Percentiles rank a stretch among this genome's conserved stretches.
Evolutionary conservation across 2,329 filamentous ascomycete genomes (phyloP).

Genomic region (Apiospora aurea): DNA sequence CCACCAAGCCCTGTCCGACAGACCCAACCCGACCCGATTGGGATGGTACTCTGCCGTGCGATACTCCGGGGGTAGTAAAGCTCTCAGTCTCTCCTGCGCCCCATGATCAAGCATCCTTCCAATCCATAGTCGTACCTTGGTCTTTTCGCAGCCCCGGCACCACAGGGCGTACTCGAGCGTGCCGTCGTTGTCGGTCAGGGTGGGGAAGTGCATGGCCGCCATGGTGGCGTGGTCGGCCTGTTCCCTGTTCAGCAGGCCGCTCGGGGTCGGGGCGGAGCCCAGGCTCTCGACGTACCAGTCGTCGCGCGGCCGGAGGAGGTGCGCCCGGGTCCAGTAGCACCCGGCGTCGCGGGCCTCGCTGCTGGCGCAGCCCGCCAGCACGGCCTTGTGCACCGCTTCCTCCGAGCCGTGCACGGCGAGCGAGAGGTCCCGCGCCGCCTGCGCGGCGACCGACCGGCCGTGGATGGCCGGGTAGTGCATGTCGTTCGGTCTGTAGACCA

Average conservation of each 20-base stretch:
- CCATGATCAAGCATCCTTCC: too few relatives aligned
- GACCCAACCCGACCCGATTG: not conserved
- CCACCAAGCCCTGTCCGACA: not conserved
- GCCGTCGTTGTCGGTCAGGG: not conserved
- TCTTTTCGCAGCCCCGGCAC: not conserved
- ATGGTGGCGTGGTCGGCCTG: not conserved
- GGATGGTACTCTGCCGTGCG: not conserved
- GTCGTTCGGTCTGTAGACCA: not conserved
- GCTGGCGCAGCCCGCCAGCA: not conserved
- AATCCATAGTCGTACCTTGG: too few relatives aligned
- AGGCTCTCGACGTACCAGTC: not conserved
- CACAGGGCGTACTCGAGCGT: not conserved
- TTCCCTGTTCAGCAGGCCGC: too few relatives aligned
- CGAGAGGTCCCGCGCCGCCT: not conserved
- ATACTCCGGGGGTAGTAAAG: not conserved
- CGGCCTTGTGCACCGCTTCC: rapidly evolving
- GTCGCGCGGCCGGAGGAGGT: not conserved
- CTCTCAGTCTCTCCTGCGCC: too few relatives aligned
- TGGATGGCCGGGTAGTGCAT: not conserved
- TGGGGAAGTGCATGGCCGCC: not conserved
- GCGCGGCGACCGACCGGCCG: not conserved
- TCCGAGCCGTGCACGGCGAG: not conserved
- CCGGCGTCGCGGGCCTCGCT: not conserved
- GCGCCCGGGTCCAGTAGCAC: not conserved
- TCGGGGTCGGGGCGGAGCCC: too few relatives aligned